Conservation (phyloP, 768 basidiomycete genomes). For the Leccinum disarticulatum region DNA sequence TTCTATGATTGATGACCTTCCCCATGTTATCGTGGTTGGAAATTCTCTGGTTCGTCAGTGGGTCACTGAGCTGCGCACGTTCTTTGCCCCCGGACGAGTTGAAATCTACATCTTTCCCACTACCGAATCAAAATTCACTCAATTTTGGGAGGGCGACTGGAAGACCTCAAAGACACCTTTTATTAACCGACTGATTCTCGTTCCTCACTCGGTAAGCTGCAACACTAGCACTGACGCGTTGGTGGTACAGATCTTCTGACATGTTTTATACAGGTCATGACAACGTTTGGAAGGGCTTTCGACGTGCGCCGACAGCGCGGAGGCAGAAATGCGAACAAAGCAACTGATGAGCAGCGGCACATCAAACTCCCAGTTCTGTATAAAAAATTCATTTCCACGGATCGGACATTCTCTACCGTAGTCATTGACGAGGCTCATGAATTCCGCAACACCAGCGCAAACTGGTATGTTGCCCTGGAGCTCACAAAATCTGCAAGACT, state of each 20-base stretch:
- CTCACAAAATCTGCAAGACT: slow-evolving; percentile 7
- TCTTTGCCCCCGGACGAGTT: slow-evolving; percentile 4
- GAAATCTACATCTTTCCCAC: slow-evolving; percentile 12
- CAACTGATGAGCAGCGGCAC: slow-evolving; percentile 2
- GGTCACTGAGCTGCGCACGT: not conserved
- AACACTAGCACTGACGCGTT: not conserved
- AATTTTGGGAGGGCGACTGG: slow-evolving; percentile 11
- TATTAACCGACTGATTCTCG: slow-evolving; percentile 5
- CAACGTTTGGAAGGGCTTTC: slow-evolving; percentile 9
- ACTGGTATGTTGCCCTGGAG: slow-evolving; percentile 5
- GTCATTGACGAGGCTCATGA: slow-evolving; percentile 5
- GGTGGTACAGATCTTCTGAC: no score
- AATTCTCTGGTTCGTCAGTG: slow-evolving; percentile 6
- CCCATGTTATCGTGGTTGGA: slow-evolving; percentile 6
- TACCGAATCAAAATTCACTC: not conserved
- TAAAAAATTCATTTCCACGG: slow-evolving; percentile 3
- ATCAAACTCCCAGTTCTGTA: slow-evolving; percentile 9
- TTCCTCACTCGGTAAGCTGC: slow-evolving; percentile 7
- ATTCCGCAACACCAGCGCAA: slow-evolving; percentile 5
- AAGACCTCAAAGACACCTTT: slow-evolving; percentile 2
- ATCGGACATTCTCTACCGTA: not conserved
- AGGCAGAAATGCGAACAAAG: slow-evolving; percentile 6
- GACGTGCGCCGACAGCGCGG: not conserved
- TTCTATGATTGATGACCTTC: not conserved
- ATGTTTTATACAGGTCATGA: slow-evolving; percentile 7